Evolutionary conservation across 1,284 basidiomycete genomes (phyloP).

Genomic region (Kwoniella shivajii): DNA sequence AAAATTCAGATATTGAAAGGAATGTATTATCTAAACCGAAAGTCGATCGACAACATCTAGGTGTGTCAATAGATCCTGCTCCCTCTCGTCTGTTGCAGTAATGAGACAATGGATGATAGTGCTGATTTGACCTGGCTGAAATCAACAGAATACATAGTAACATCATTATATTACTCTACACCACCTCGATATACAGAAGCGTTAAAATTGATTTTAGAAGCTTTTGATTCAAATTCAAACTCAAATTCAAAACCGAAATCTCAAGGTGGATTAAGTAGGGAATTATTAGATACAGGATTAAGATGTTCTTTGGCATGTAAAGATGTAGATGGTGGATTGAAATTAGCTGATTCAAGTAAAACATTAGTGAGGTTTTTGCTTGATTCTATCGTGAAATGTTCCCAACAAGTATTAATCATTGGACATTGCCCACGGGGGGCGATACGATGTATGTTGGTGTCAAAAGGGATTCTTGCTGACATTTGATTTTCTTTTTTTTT

Average conservation of each 20-base stretch:
- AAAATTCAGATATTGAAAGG: constrained; percentile 2
- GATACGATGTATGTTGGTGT: neutral
- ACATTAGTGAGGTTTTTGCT: constrained; percentile 14
- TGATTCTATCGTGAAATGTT: too few species aligned
- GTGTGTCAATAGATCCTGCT: neutral
- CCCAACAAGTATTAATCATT: too few species aligned
- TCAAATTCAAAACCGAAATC: constrained; percentile 12
- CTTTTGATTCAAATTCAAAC: constrained; percentile 12
- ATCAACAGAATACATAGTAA: constrained; percentile 24
- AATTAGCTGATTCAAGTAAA: constrained; percentile 27
- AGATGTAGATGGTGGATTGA: constrained; percentile 16
- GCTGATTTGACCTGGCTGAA: neutral
- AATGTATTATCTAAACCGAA: constrained; percentile 18
- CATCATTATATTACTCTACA: constrained; percentile 25
- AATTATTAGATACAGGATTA: constrained; percentile 40
- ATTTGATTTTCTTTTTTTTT: neutral
- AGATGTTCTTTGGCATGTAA: constrained; percentile 24
- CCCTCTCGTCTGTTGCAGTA: too few species aligned
- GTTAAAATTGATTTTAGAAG: constrained; percentile 19
- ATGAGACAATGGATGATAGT: neutral
- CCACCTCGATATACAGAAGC: constrained; percentile 20
- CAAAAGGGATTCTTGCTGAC: neutral
- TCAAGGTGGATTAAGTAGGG: constrained; percentile 28
- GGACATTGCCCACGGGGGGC: too few species aligned
- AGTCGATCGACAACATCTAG: constrained; percentile 32